Base-by-base conservation (phyloP, 768 basidiomycete genomes). In the Phylloporus arenicola region DNA sequence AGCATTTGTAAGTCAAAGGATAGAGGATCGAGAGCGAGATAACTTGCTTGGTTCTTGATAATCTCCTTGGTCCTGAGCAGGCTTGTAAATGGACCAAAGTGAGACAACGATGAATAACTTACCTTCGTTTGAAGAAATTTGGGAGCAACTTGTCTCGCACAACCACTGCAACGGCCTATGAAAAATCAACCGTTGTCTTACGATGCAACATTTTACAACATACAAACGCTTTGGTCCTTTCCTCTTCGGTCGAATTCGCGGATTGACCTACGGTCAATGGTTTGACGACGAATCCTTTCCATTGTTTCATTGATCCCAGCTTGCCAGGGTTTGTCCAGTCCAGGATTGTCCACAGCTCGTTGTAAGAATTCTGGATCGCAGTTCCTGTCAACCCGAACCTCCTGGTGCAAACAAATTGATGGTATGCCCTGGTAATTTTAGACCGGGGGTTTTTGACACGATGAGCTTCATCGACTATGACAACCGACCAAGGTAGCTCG, bases 391-490 rank as follows among this genome's bases (percentile, higher is more conserved):
- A 72, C 0, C 92, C 95, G 58, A 95, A 92, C 3, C 94, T 84
- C 14, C 72, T 66, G 25, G 55, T 57, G 61, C 88, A 92, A 1
- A 65, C 42, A 59, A 96, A 89, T 45, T 75, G 79, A 57, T 86
- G 81, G 51, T 85, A 83, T 0, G 91, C 86, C n/a, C 63, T 41
- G 0, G 86, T 82, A 4, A 83, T 79, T 53, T 81, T 78, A 0
- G 88, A 79, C 2, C 69, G 63, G 3, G 83, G 78, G 54, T 92
- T 94, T 70, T 97, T 97, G 60, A 95, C 76, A 3, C 81, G 78
- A 65, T 98, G 95, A 0, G 83, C 94, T 67, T 98, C 95, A 58
- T 98, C 95, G 6, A 92, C 82, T 40, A 88, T 75, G 49, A 92
- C 72, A 49, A 81, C 81, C 3, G 81, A 85, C 82, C 80, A 87